Percentiles rank a stretch among this genome's conserved stretches.
Conservation (phyloP, 2,329 filamentous ascomycete species). For the Cladosporium sp. region DNA sequence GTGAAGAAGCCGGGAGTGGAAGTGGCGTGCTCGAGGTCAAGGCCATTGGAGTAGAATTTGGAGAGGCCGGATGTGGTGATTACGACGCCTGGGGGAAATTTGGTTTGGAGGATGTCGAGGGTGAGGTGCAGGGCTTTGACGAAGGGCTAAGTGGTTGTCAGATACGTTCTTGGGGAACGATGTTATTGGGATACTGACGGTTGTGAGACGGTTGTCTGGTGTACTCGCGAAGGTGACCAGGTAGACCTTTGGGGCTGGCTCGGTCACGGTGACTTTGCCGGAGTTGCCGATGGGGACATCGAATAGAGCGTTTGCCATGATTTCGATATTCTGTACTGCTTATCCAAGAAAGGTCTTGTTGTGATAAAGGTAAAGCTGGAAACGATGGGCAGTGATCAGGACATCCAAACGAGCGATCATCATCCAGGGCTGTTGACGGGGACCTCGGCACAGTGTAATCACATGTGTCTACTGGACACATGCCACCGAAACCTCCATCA, state of each 20-base stretch:
- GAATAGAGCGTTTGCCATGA: conserved; percentile 27
- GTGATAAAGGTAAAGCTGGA: background rate
- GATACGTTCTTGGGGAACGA: background rate
- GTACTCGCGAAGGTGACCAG: conserved; percentile 70
- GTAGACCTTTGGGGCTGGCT: conserved; percentile 64
- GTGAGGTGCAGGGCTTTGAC: conserved; percentile 67
- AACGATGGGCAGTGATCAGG: background rate
- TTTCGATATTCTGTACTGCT: background rate
- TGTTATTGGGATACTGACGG: conserved; percentile 34
- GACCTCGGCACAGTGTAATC: conserved; percentile 14
- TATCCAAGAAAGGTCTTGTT: background rate
- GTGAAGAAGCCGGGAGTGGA: conserved; percentile 61
- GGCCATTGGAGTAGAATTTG: conserved; percentile 82
- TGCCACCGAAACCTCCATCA: background rate
- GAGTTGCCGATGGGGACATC: conserved; percentile 32
- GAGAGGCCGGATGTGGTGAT: conserved; percentile 72
- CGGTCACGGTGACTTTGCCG: conserved; percentile 60
- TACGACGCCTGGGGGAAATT: conserved; percentile 69
- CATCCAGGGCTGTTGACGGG: background rate
- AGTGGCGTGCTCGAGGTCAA: conserved; percentile 71
- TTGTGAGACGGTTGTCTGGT: conserved; percentile 74
- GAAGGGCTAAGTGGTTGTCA: conserved; percentile 46
- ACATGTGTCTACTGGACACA: background rate
- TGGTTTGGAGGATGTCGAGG: conserved; percentile 72
- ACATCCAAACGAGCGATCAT: background rate